Evolutionary conservation across 2,329 filamentous ascomycete genomes (phyloP), one percentile per base, ranked within the genome.

Genomic region (Fusarium graminum): DNA sequence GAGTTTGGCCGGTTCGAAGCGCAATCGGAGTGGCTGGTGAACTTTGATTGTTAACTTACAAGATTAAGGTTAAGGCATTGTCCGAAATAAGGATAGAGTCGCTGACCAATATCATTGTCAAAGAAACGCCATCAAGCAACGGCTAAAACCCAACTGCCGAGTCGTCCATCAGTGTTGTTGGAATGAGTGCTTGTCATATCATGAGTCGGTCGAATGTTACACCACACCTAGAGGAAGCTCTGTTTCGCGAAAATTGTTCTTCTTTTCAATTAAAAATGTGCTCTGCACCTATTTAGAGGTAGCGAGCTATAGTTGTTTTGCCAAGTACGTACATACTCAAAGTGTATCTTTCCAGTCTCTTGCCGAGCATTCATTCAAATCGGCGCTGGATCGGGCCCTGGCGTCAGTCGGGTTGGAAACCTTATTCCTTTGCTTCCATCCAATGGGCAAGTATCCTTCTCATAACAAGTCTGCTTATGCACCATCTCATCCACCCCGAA

Each of bases 291-390:
- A 54, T 46, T 36, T 49, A 46, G 38, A 59, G 63, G 63, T 67
- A 44, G 14, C 29, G 50, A 59, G 63, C 63, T 67, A 67, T 59
- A 67, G 58, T 49, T 51, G 55, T 51, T 67, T 57, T 68, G 65
- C 65, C 60, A 68, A 68, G 60, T 58, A 68, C 60, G 51, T 67
- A 63, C 63, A 67, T 63, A 60, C 59, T 59, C 63, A 54, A 67
- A 67, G 59, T 66, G 42, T 59, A 67, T 64, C 49, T 41, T 47
- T 47, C 53, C 47, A 53, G 38, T 44, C 46, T 54, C 38, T 22
- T 26, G n/a, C 43, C 45, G 41, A 58, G 40, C 38, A 36, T 47
- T 45, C 46, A 39, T 47, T 45, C 46, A 39, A 30, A 17, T 41
- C 14, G 47, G 46, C 36, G 47, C 56, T 55, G 17, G 19, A 41